Base-by-base conservation (phyloP, 306 rosid species). In the Acacia melanoxylon region DNA sequence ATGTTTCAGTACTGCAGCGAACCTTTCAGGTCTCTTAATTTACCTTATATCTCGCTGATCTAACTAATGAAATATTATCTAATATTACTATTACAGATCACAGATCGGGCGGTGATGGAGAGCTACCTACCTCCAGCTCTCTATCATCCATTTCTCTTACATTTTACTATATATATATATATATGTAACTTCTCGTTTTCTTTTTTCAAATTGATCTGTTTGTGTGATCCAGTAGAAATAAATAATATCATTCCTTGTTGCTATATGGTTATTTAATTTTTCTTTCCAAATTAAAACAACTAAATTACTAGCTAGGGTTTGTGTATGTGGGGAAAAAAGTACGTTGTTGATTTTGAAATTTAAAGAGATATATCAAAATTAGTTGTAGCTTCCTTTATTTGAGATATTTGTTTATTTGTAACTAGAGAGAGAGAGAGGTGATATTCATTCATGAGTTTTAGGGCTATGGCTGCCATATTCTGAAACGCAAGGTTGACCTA, bases 1-100 rank as follows among this genome's bases (percentile, higher is more conserved):
- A 15, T 86, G 80, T 88, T 69, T 14, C 86, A 92, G 22, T 92
- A 88, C 78, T 90, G 89, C 87, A 80, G 51, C 46, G 85, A 88
- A 14, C 59, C 88, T 31, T 83, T 84, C 10, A 86, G 93, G 93
- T 87, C 59, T 31, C 41, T 31, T 41, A 11, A 13, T 37, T 11
- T 20, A 37, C 40, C 8, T 16, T 16, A 51, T 1, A 25, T 61
- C 16, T 25, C 15, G 15, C 51, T 45, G 16, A 45, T 45, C 40
- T 46, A 45, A 45, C 49, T 45, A 45, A 12, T 45, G 14, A 45
- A 45, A 45, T 45, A 41, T 41, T 8, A 41, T 41, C 7, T 41
- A 41, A 31, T 41, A 14, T 46, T 46, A 46, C 52, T 46, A 15
- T 46, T 46, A 46, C 52, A 46, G 17, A 46, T 14, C 19, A 46